Percentiles rank a stretch among this genome's conserved stretches.
Conservation (phyloP, 805 yeast genomes). For the Dipodascus albidus region DNA sequence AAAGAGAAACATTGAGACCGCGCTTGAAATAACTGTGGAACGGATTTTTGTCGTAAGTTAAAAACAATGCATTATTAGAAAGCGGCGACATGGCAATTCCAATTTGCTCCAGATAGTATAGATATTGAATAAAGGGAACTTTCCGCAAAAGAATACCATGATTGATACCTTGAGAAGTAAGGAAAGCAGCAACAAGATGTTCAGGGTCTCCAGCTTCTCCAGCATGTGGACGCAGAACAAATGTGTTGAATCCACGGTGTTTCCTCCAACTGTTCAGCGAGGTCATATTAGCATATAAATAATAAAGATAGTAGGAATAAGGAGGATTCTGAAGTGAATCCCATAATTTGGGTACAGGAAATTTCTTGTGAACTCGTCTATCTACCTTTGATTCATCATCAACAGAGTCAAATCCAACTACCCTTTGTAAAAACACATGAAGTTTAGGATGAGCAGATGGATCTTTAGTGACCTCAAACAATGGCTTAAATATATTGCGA, state of each 20-base stretch:
- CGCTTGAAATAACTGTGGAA: conserved; percentile 82
- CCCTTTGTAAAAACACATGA: conserved; percentile 79
- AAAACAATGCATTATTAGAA: conserved; percentile 89
- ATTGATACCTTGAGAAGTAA: conserved; percentile 84
- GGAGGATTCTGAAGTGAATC: conserved; percentile 76
- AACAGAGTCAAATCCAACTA: conserved; percentile 95
- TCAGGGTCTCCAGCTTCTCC: conserved; percentile 99
- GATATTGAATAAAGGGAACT: conserved; percentile 87
- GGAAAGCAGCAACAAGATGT: conserved; percentile 80
- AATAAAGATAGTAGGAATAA: conserved; percentile 87
- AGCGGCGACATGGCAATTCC: conserved; percentile 99
- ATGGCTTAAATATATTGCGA: conserved; percentile 70
- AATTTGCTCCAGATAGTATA: conserved; percentile 87
- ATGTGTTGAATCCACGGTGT: conserved; percentile 67
- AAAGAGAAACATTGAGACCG: conserved; percentile 87
- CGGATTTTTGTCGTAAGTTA: conserved; percentile 95
- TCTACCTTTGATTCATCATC: conserved; percentile 96
- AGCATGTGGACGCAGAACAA: conserved; percentile 94
- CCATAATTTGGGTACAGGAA: conserved; percentile 84
- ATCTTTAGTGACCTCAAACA: conserved; percentile 79
- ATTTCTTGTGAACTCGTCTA: conserved; percentile 67
- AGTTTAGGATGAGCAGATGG: conserved; percentile 88
- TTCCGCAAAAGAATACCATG: conserved; percentile 92
- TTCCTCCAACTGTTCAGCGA: conserved; percentile 78
- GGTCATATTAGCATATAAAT: conserved; percentile 75